Conservation (phyloP, 1,139 yeast genomes). For the Protomyces lactucae-debilis region DNA sequence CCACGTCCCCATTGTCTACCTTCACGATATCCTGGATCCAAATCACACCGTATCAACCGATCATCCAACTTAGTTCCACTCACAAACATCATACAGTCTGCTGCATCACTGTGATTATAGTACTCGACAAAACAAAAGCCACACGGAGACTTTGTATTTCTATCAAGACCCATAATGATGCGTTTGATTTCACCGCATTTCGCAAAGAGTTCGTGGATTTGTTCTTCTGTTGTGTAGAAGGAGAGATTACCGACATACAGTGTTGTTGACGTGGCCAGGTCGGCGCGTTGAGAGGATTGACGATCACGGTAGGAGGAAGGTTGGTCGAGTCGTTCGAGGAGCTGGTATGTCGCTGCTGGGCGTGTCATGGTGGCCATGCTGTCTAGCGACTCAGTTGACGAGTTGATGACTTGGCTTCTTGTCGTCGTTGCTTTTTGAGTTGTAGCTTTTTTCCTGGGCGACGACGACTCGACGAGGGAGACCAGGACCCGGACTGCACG, state of each 20-base stretch:
- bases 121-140: conserved; percentile 92
- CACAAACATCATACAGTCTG: conserved; percentile 74
- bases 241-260: conserved; percentile 76
- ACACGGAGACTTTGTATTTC: conserved; percentile 84
- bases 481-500: no score
- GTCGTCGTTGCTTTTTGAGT: no score
- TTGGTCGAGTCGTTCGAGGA: conserved; percentile 22
- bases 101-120: conserved; percentile 60
- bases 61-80: conserved; percentile 80
- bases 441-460: no score
- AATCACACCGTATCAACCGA: conserved; percentile 69
- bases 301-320: conserved; percentile 28
- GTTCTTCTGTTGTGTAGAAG: conserved; percentile 89
- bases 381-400: neutral
- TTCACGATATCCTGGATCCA: conserved; percentile 91
- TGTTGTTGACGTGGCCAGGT: conserved; percentile 48
- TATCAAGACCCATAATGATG: conserved; percentile 88
- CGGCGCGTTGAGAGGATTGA: conserved; percentile 7
- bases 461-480: no score
- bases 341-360: neutral
- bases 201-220: conserved; percentile 75
- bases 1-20: conserved; percentile 96
- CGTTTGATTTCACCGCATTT: conserved; percentile 71
- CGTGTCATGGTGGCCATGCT: neutral
- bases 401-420: no score